Evolutionary conservation across 257 asterid species (phyloP).

Genomic region (Scutellaria barbata): DNA sequence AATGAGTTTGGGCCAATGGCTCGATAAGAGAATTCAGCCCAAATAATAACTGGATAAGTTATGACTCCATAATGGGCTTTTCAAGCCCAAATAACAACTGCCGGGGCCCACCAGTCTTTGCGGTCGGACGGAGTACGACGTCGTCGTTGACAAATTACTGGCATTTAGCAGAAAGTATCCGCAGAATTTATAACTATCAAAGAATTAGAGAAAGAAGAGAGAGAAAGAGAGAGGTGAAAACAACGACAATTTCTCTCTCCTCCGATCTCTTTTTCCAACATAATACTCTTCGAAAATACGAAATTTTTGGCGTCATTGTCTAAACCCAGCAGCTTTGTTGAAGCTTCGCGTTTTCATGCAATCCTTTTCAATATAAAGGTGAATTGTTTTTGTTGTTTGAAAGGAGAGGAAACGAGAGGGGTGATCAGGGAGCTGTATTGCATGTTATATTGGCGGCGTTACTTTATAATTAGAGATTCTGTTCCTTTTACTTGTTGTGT

Average conservation of each 20-base stretch:
- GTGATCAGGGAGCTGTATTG: conserved; percentile 28
- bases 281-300: conserved; percentile 22
- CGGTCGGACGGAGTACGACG: conserved; percentile 17
- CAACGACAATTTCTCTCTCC: conserved; percentile 33
- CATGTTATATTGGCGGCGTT: conserved; percentile 25
- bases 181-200: conserved; percentile 2
- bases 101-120: background rate
- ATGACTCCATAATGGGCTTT: background rate
- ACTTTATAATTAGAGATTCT: conserved; percentile 3
- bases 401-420: conserved; percentile 5
- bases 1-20: no score
- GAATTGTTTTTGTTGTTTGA: background rate
- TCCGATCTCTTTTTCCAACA: conserved; percentile 33
- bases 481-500: conserved; percentile 6
- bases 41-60: no score
- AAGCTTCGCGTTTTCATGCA: conserved; percentile 36
- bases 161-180: background rate
- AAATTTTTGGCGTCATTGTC: conserved; percentile 28
- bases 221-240: conserved; percentile 19
- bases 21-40: no score
- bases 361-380: conserved; percentile 29
- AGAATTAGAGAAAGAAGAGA: conserved; percentile 17
- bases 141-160: conserved; percentile 11
- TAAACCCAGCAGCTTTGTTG: conserved; percentile 24
- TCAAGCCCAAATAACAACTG: background rate